These are phyloP conservation scores for Euphorbia pulcherrima DNA, from an alignment of 345 rosid species.

Conservation along the genomic window DNA sequence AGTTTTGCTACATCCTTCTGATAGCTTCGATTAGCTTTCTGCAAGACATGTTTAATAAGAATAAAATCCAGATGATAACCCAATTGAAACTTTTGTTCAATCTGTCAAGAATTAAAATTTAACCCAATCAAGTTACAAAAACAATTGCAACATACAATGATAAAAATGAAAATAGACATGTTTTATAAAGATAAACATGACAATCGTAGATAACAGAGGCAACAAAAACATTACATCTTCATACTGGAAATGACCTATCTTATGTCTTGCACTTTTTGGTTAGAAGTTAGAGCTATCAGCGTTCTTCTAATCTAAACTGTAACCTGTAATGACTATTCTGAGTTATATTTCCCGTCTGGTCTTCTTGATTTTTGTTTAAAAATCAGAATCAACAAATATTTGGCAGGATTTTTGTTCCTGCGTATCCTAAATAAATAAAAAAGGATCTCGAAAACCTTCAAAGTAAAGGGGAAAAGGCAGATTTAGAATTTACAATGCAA, in stretches of 20 bases:
- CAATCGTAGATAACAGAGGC: neutral
- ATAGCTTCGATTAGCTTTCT: constrained; percentile 95
- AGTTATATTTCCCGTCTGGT: neutral
- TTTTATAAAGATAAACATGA: neutral
- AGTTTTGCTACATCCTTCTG: constrained; percentile 75
- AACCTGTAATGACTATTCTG: neutral
- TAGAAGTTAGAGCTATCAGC: neutral
- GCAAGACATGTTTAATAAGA: constrained; percentile 14
- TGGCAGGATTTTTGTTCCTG: neutral
- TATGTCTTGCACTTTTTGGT: neutral
- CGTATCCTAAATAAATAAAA: neutral
- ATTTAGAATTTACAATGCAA: neutral
- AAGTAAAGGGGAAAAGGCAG: neutral
- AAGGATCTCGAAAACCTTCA: neutral
- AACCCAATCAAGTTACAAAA: neutral
- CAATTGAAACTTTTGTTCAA: neutral
- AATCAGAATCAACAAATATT: neutral
- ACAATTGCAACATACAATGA: neutral
- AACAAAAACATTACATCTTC: neutral
- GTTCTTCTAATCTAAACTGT: neutral
- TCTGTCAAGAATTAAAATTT: neutral
- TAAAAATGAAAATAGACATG: neutral
- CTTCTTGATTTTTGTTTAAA: neutral
- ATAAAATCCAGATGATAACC: neutral
- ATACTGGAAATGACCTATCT: neutral